These are phyloP conservation scores for Hylodesmum podocarpum DNA, from an alignment of 306 rosid genomes.

Conservation along the genomic window DNA sequence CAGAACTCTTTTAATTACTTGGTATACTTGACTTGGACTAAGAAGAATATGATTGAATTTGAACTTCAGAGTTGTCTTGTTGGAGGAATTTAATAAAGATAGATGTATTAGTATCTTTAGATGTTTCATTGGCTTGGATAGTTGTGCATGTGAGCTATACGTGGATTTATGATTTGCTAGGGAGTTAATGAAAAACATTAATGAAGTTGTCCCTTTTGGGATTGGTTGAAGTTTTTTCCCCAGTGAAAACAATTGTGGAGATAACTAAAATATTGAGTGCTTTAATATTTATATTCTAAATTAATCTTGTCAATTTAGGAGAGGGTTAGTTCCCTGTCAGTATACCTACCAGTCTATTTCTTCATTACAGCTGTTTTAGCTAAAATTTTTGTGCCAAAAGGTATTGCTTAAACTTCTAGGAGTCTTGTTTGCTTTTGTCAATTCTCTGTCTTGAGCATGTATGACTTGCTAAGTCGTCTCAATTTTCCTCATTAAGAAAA, in stretches of 20 bases:
- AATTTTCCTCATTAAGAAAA: neutral
- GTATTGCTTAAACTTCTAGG: neutral
- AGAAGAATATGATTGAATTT: neutral
- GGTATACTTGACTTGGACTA: neutral
- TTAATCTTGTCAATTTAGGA: neutral
- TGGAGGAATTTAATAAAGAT: neutral
- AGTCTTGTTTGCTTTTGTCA: neutral
- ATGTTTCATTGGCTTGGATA: neutral
- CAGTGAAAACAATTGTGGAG: neutral
- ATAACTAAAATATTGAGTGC: too few relatives aligned
- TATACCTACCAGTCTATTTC: neutral
- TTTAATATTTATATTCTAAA: neutral
- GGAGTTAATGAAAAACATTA: neutral
- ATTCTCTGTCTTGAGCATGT: slow-evolving; percentile 20
- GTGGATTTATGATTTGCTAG: neutral
- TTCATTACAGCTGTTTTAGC: neutral
- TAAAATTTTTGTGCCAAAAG: neutral
- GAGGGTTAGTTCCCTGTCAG: neutral
- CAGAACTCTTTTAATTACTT: neutral
- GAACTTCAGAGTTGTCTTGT: neutral
- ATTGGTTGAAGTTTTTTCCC: too few relatives aligned
- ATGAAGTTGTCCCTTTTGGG: neutral
- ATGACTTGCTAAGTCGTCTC: slow-evolving; percentile 6
- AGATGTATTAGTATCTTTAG: neutral
- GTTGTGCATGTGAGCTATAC: neutral